These are phyloP conservation scores for Pseudogymnoascus sp. DNA, from an alignment of 2,329 filamentous ascomycete genomes.

Conservation along the genomic window DNA sequence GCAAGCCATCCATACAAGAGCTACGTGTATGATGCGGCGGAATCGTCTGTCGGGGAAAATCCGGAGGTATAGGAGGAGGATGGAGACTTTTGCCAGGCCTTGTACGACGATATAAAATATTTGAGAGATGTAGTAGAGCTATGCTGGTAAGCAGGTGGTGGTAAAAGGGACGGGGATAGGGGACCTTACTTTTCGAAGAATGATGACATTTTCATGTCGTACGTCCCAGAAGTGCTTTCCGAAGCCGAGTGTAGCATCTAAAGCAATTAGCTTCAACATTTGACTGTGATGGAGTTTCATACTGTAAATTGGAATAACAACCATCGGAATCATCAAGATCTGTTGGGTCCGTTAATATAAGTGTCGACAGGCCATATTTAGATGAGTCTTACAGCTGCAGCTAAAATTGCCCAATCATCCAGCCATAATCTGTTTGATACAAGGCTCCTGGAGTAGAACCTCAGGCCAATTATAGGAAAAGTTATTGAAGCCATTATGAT, in stretches of 20 bases:
- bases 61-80: conserved; percentile 17
- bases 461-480: conserved; percentile 13
- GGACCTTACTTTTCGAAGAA: conserved; percentile 14
- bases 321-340: conserved; percentile 16
- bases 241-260: conserved; percentile 16
- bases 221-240: conserved; percentile 17
- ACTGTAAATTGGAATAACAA: conserved; percentile 15
- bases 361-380: background rate
- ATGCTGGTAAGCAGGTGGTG: background rate
- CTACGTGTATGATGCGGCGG: conserved; percentile 9
- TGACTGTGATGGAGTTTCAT: background rate
- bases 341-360: conserved; percentile 7
- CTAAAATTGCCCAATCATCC: conserved; percentile 16
- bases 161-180: background rate
- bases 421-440: conserved; percentile 15
- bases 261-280: background rate
- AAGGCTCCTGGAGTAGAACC: conserved; percentile 14
- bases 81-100: conserved; percentile 18
- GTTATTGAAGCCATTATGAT: conserved; percentile 14
- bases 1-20: conserved; percentile 9
- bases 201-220: conserved; percentile 9
- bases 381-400: conserved; percentile 12
- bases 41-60: conserved; percentile 16
- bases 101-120: conserved; percentile 17
- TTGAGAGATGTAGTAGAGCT: conserved; percentile 19